Percentiles rank a stretch among this genome's conserved stretches.
Evolutionary conservation across 1,139 yeast genomes (phyloP).

Genomic region (Geotrichum siamense): DNA sequence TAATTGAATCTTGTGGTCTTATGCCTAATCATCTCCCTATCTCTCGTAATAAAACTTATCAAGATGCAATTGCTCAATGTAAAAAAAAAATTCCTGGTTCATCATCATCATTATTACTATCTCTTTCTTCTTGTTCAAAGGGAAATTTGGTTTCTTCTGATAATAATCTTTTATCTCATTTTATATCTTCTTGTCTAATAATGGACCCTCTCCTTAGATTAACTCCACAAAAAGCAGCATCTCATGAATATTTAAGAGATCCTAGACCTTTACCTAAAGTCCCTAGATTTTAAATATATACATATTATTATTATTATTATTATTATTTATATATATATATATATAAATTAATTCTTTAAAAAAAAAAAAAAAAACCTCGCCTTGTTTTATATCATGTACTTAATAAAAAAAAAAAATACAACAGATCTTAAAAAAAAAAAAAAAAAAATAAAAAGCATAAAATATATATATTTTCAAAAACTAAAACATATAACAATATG

Average conservation of each 20-base stretch:
- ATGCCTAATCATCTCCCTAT: constrained; percentile 38
- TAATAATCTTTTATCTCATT: constrained; percentile 21
- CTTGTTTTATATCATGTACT: no score
- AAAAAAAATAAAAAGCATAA: no score
- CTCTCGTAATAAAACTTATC: constrained; percentile 1
- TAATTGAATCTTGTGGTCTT: constrained; percentile 52
- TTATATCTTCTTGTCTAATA: constrained; percentile 36
- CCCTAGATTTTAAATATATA: no score
- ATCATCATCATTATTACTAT: neutral
- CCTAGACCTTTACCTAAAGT: constrained; percentile 13
- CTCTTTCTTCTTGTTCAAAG: neutral
- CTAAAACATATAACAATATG: no score
- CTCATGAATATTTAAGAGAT: constrained; percentile 35
- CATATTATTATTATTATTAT: no score
- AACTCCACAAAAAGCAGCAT: constrained; percentile 41
- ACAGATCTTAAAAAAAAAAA: no score
- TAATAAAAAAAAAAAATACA: no score
- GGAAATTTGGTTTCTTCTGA: no score
- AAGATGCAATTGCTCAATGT: constrained; percentile 3
- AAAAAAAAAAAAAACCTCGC: no score
- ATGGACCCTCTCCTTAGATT: constrained; percentile 52
- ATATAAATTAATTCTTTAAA: no score
- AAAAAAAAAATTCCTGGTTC: neutral
- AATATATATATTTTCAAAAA: no score
- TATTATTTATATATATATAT: no score